Evolutionary conservation across 108 stramenopile species (phyloP).

Genomic region (Nitzschia palea): DNA sequence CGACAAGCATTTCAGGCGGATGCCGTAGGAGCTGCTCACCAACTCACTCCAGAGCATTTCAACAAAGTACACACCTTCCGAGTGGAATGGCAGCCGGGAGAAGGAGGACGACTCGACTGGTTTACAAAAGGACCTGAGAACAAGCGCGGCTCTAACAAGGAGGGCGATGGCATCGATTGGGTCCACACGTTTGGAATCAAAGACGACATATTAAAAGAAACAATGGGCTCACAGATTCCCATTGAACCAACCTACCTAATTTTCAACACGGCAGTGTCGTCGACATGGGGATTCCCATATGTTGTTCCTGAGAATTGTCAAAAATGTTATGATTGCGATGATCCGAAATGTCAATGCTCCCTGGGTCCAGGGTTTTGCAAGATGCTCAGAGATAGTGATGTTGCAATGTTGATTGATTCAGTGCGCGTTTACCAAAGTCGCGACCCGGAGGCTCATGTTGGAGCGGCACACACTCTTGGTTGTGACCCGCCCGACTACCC

Average conservation of each 20-base stretch:
- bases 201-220: constrained; percentile 52
- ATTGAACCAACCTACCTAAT: constrained; percentile 92
- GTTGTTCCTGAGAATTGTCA: constrained; percentile 77
- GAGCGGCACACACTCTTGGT: constrained; percentile 74
- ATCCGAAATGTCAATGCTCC: constrained; percentile 86
- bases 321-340: constrained; percentile 86
- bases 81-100: constrained; percentile 93
- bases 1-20: constrained; percentile 92
- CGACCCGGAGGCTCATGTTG: constrained; percentile 48
- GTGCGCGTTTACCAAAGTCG: constrained; percentile 88
- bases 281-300: constrained; percentile 95
- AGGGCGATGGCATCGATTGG: constrained; percentile 84
- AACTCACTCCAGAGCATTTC: constrained; percentile 81
- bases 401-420: constrained; percentile 81
- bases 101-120: constrained; percentile 89
- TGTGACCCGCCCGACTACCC: constrained; percentile 89
- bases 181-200: constrained; percentile 72
- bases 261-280: constrained; percentile 91
- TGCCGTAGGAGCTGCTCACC: constrained; percentile 90
- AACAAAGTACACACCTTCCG: constrained; percentile 85
- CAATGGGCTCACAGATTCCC: constrained; percentile 90
- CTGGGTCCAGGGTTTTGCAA: constrained; percentile 87
- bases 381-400: constrained; percentile 74
- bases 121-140: constrained; percentile 75
- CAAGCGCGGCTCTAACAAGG: constrained; percentile 53